Percentiles rank a stretch among this genome's conserved stretches.
Evolutionary conservation across 2,329 filamentous ascomycete species (phyloP).

Genomic region (Taxawa tesnikishii): DNA sequence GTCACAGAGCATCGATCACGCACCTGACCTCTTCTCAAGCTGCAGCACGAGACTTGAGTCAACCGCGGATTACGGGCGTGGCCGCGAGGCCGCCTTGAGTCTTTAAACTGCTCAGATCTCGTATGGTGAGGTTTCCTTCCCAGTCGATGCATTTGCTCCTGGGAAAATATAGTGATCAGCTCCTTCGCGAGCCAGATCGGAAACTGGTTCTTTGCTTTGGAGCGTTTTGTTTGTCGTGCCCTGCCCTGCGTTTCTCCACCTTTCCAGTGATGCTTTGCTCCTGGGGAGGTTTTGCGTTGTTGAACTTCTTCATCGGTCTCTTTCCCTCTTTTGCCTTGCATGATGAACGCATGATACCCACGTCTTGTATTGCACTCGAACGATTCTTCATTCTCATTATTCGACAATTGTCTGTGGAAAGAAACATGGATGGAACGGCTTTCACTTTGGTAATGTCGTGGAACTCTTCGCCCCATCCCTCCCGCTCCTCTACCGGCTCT

Average conservation of each 20-base stretch:
- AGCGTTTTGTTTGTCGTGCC: constrained; percentile 21
- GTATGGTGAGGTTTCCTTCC: constrained; percentile 12
- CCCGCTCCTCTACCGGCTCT: constrained; percentile 28
- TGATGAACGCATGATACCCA: too few relatives aligned
- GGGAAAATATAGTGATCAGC: constrained; percentile 24
- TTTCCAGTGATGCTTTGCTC: constrained; percentile 7
- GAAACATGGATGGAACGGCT: constrained; percentile 5
- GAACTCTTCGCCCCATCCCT: constrained; percentile 25
- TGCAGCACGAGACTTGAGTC: constrained; percentile 25
- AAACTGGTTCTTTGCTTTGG: constrained; percentile 17
- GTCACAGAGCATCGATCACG: constrained; percentile 21
- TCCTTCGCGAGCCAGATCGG: constrained; percentile 14
- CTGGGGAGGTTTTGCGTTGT: constrained; percentile 13
- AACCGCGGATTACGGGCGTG: constrained; percentile 13
- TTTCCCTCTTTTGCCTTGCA: constrained; percentile 14
- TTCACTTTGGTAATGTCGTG: constrained; percentile 11
- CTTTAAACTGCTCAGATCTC: constrained; percentile 22
- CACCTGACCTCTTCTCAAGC: constrained; percentile 31
- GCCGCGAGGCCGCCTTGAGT: constrained; percentile 16
- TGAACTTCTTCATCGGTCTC: constrained; percentile 10
- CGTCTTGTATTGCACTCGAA: too few relatives aligned
- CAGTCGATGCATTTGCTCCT: constrained; percentile 22
- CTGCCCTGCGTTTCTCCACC: constrained; percentile 12
- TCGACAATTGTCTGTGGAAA: neutral
- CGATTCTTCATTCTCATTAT: constrained; percentile 1